Base-by-base conservation (phyloP, 73 alveolate species). In the Uronychia setigera region DNA sequence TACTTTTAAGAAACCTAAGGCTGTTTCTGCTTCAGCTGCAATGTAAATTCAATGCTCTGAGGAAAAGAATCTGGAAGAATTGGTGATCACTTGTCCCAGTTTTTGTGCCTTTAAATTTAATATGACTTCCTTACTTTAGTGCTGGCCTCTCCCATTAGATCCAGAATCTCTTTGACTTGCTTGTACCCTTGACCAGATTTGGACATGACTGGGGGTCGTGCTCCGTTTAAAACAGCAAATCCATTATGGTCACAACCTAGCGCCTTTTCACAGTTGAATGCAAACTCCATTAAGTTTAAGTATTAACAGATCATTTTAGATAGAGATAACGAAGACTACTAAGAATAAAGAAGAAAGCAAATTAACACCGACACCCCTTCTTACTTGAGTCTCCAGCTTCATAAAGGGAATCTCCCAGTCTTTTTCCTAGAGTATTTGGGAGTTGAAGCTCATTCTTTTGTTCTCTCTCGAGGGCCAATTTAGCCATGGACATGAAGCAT, bases 1-100 rank as follows among this genome's bases (percentile, higher is more conserved):
- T 0, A 94, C 95, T 88, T 96, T 96, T 1, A 96, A 30, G 76
- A 94, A 81, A 28, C 99, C 99, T 31, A 89, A 11, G 59, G 29
- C 88, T 59, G 11, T 60, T 29, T 29, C 33, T 81, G 46, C 31
- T 67, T 5, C 27, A 0, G 76, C 76, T 30, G 80, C 35, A 60
- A 31, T 31, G 25, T 14, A 27, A 59, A 1, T 31, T 31, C 76
- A 14, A 30, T 59, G 57, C 80, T n/a, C 74, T 58, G 46, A 35
- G 76, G 67, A 60, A n/a, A 67, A 35, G 30, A 77, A 81, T 81
- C 1, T 32, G 74, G 27, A 59, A 19, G 59, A 58, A 25, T 26
- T 58, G 11, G 88, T 81, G 76, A 81, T 81, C 26, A 60, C 81
- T 0, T 80, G 14, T 0, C 80, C 80, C 26, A 81, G 88, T 1